phyloP scores from a whole-genome alignment of 139 green algal genomes.

The Micractinium conductrix region DNA sequence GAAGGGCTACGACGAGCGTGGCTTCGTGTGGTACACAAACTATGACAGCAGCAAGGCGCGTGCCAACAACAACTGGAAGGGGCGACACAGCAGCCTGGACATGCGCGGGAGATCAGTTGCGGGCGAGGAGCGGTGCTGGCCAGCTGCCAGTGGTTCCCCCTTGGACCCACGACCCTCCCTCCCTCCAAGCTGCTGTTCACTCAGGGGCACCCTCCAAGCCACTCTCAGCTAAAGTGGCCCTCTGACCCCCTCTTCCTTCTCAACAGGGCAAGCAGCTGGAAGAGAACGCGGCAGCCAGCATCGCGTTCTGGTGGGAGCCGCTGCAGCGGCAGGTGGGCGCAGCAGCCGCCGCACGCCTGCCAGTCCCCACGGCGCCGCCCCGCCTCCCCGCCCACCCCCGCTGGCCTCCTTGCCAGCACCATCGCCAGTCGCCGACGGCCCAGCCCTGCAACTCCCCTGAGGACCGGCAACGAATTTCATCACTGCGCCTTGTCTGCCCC shows the following conservation, averaged over 20 bases:
- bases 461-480: too few species aligned
- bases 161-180: too few species aligned
- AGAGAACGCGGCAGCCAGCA: conserved; percentile 54
- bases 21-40: conserved; percentile 95
- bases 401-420: too few species aligned
- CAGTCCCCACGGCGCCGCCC: background rate
- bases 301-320: conserved; percentile 87
- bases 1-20: conserved; percentile 67
- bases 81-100: too few species aligned
- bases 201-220: too few species aligned
- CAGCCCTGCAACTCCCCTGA: too few species aligned
- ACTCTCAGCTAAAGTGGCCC: too few species aligned
- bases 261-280: conserved; percentile 72
- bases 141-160: too few species aligned
- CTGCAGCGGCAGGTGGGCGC: conserved; percentile 77
- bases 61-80: too few species aligned
- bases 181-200: too few species aligned
- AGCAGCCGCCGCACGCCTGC: background rate
- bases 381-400: background rate
- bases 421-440: too few species aligned
- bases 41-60: conserved; percentile 76
- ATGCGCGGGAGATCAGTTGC: too few species aligned
- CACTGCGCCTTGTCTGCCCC: background rate
- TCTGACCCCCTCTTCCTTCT: background rate
- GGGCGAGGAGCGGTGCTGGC: background rate